Evolutionary conservation across 768 basidiomycete genomes (phyloP).

Genomic region (Gymnopilus junonius): DNA sequence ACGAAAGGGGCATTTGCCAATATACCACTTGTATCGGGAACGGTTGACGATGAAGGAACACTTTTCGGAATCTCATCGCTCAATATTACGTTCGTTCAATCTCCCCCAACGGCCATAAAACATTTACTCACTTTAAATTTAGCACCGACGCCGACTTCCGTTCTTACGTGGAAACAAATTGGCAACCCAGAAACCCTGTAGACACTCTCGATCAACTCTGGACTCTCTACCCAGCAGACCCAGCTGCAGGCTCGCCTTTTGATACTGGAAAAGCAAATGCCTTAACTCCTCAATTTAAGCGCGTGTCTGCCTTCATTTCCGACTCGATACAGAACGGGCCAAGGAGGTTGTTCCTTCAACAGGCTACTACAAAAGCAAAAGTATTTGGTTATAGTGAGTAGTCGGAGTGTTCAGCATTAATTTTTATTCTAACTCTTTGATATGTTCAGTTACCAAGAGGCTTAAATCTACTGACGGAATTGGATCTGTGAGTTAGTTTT

Average conservation of each 20-base stretch:
- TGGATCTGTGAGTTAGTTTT: constrained; percentile 41
- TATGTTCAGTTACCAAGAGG: constrained; percentile 45
- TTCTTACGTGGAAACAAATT: constrained; percentile 7
- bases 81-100: background rate
- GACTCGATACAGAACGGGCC: constrained; percentile 57
- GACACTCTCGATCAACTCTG: constrained; percentile 20
- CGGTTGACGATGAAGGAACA: constrained; percentile 63
- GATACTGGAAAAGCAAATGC: constrained; percentile 45
- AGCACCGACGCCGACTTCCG: constrained; percentile 11
- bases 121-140: background rate
- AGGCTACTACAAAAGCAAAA: constrained; percentile 40
- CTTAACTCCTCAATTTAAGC: constrained; percentile 52
- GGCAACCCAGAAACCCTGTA: constrained; percentile 24
- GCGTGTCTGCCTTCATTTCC: constrained; percentile 53
- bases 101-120: background rate
- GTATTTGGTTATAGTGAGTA: constrained; percentile 47
- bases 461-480: constrained; percentile 41
- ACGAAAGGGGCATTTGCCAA: constrained; percentile 47
- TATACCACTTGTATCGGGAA: constrained; percentile 54
- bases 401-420: constrained; percentile 7
- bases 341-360: constrained; percentile 50
- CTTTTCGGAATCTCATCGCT: constrained; percentile 40
- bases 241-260: constrained; percentile 52
- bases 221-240: constrained; percentile 41
- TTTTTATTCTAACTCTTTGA: background rate